A percentile compares a stretch with the other conserved stretches of the same genome.
Conservation (phyloP, 441 rosid genomes). For the Capsella rubella region DNA sequence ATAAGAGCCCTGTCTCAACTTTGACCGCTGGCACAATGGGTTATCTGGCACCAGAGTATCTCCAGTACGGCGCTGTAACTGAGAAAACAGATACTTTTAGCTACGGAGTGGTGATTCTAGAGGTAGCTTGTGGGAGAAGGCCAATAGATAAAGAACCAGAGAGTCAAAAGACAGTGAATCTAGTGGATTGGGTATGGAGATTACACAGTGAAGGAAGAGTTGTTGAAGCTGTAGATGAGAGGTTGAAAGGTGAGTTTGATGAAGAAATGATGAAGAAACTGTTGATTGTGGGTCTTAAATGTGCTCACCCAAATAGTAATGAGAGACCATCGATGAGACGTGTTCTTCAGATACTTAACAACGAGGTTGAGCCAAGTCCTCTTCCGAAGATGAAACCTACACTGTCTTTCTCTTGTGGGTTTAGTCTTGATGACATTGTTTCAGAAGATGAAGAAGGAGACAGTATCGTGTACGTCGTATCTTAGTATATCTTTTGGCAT, state of each 20-base stretch:
- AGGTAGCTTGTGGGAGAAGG: conserved; percentile 88
- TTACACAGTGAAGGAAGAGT: conserved; percentile 72
- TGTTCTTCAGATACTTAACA: conserved; percentile 83
- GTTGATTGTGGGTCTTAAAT: conserved; percentile 76
- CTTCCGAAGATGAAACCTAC: conserved; percentile 82
- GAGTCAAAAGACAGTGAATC: conserved; percentile 74
- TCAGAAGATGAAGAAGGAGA: conserved; percentile 67
- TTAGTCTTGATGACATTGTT: conserved; percentile 81
- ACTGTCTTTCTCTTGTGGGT: conserved; percentile 69
- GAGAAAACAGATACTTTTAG: conserved; percentile 91
- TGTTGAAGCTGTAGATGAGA: conserved; percentile 71
- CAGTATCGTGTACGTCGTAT: conserved; percentile 36
- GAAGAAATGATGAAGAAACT: conserved; percentile 83
- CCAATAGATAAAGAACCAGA: conserved; percentile 79
- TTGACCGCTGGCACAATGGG: conserved; percentile 99
- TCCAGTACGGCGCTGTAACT: conserved; percentile 87
- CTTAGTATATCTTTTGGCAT: conserved; percentile 47
- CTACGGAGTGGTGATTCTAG: conserved; percentile 88
- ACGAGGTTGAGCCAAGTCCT: conserved; percentile 57
- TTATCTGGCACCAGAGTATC: conserved; percentile 95
- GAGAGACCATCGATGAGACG: conserved; percentile 86
- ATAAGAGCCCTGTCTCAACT: conserved; percentile 88
- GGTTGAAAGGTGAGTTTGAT: conserved; percentile 62
- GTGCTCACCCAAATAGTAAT: conserved; percentile 79
- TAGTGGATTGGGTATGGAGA: conserved; percentile 96